Conservation (phyloP, 1,139 yeast species). For the Zygotorulaspora mrakii region DNA sequence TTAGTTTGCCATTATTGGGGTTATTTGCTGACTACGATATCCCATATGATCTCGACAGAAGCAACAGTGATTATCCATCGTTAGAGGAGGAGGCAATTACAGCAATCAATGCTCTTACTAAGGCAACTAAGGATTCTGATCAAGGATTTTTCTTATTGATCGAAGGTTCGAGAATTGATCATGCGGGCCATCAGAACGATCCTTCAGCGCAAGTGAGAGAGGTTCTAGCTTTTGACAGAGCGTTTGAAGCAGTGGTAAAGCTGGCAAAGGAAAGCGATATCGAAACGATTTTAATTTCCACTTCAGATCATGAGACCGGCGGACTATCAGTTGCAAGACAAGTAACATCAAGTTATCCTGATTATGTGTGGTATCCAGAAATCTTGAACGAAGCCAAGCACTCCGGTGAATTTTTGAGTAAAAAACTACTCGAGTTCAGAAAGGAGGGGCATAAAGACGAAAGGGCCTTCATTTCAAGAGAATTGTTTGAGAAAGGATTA, state of each 20-base stretch:
- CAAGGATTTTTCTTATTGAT: conserved; percentile 76
- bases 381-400: conserved; percentile 61
- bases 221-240: conserved; percentile 70
- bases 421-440: conserved; percentile 37
- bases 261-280: conserved; percentile 60
- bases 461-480: conserved; percentile 43
- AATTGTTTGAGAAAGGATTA: conserved; percentile 53
- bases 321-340: conserved; percentile 79
- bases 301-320: conserved; percentile 92
- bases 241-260: conserved; percentile 63
- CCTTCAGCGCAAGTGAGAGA: conserved; percentile 84
- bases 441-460: conserved; percentile 38
- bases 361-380: conserved; percentile 74
- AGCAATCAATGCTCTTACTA: conserved; percentile 60
- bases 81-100: conserved; percentile 68
- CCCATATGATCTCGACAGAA: conserved; percentile 77
- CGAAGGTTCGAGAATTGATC: conserved; percentile 89
- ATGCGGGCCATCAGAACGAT: conserved; percentile 86
- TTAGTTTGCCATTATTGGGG: conserved; percentile 65
- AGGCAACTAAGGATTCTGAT: conserved; percentile 64
- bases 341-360: conserved; percentile 54
- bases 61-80: conserved; percentile 56
- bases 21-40: conserved; percentile 67
- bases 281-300: conserved; percentile 70
- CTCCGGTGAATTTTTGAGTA: conserved; percentile 64